These are phyloP conservation scores for Aspergillus pseudotamarii DNA, from an alignment of 2,329 filamentous ascomycete species.

Conservation along the genomic window DNA sequence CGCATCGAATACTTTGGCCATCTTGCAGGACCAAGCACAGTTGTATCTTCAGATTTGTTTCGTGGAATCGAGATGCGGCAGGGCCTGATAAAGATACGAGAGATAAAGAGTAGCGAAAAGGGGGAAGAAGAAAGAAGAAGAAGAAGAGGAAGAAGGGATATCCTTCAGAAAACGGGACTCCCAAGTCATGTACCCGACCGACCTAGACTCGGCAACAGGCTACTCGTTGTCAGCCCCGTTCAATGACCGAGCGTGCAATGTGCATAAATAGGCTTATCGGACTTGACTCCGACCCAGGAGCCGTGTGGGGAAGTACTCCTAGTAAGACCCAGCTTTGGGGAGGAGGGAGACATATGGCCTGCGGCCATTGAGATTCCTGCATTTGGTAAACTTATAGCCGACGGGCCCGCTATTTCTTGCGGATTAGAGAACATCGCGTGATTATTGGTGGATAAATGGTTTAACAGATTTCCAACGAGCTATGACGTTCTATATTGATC, in stretches of 20 bases:
- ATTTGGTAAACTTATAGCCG: conserved; percentile 30
- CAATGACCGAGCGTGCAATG: neutral
- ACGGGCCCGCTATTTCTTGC: conserved; percentile 7
- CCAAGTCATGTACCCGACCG: neutral
- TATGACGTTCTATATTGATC: neutral
- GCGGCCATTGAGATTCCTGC: conserved; percentile 8
- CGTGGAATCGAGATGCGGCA: neutral
- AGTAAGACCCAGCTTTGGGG: neutral
- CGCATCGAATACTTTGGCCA: conserved; percentile 69
- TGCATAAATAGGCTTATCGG: conserved; percentile 10
- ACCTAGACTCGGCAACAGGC: neutral
- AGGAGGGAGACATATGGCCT: neutral
- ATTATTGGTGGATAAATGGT: conserved; percentile 29
- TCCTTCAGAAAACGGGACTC: neutral
- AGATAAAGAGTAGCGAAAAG: neutral
- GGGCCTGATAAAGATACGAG: neutral
- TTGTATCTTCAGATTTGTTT: neutral
- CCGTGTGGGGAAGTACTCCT: conserved; percentile 8
- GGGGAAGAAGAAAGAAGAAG: neutral
- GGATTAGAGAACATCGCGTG: conserved; percentile 9
- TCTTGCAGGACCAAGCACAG: conserved; percentile 34
- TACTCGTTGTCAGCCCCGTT: neutral
- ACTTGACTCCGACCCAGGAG: conserved; percentile 15
- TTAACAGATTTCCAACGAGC: neutral
- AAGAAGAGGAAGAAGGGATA: neutral